These are phyloP conservation scores for Malassezia sp. DNA, from an alignment of 1,284 basidiomycete species.

Conservation along the genomic window DNA sequence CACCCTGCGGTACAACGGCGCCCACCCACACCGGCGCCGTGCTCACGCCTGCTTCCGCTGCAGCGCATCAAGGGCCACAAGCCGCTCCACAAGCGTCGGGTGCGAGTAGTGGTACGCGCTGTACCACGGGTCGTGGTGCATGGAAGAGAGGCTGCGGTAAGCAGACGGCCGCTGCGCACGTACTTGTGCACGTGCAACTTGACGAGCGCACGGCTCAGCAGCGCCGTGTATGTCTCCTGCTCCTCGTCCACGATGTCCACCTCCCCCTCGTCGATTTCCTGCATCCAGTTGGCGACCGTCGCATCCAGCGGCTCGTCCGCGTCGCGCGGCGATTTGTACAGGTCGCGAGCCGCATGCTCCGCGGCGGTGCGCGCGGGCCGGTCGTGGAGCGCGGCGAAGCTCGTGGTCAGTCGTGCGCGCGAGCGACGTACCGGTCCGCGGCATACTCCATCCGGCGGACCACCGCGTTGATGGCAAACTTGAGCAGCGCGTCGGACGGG, in stretches of 20 bases:
- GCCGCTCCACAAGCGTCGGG: conserved; percentile 38
- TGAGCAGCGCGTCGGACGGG: conserved; percentile 35
- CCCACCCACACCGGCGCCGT: no score
- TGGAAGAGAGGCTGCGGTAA: conserved; percentile 28
- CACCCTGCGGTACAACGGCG: no score
- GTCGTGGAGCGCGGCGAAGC: conserved; percentile 26
- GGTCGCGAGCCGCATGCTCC: conserved; percentile 22
- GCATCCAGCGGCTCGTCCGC: neutral
- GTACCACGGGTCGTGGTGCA: conserved; percentile 43
- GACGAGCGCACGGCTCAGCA: conserved; percentile 37
- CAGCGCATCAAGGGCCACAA: conserved; percentile 26
- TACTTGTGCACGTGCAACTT: conserved; percentile 43
- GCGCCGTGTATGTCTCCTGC: conserved; percentile 30
- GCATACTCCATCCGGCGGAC: conserved; percentile 40
- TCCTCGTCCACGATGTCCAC: conserved; percentile 10
- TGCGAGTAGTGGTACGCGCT: conserved; percentile 43
- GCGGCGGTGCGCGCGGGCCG: conserved; percentile 24
- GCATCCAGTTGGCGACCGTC: conserved; percentile 9
- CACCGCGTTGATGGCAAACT: conserved; percentile 36
- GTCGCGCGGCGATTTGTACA: conserved; percentile 14
- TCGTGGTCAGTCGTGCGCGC: neutral
- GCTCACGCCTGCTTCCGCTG: no score
- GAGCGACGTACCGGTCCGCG: conserved; percentile 21
- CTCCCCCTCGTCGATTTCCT: conserved; percentile 1
- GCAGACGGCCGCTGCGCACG: conserved; percentile 1